A percentile compares a stretch with the other conserved stretches of the same genome.
These are phyloP conservation scores for Pythium rishiriense DNA, from an alignment of 352 stramenopile species.

Conservation along the genomic window DNA sequence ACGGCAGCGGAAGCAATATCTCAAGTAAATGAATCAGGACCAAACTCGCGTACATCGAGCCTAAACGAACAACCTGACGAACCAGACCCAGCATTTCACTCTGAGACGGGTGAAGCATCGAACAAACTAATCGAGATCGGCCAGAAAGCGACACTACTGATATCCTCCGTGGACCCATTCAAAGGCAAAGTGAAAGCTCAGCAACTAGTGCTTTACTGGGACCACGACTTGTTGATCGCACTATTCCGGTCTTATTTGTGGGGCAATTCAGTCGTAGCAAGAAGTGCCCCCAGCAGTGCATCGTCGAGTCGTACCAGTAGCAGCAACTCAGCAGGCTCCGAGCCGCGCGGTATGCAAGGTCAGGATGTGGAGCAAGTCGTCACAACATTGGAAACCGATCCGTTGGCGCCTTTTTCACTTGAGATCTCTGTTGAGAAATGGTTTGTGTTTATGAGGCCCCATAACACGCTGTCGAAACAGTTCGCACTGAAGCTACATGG, in stretches of 20 bases:
- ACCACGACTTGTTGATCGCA: conserved; percentile 63
- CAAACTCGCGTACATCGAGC: conserved; percentile 24
- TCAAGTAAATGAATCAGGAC: conserved; percentile 34
- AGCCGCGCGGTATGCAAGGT: background rate
- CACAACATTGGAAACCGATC: background rate
- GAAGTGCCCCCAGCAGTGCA: conserved; percentile 31
- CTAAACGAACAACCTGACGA: conserved; percentile 27
- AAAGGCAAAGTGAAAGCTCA: conserved; percentile 50
- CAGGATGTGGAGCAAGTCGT: background rate
- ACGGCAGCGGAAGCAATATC: conserved; percentile 35
- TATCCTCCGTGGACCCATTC: conserved; percentile 55
- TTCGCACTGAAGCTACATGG: conserved; percentile 51
- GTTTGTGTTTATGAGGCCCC: conserved; percentile 62
- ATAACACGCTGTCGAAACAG: conserved; percentile 33
- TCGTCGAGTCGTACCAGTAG: conserved; percentile 38
- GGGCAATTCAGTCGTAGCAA: conserved; percentile 28
- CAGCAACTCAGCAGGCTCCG: conserved; percentile 12
- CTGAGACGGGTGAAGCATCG: conserved; percentile 36
- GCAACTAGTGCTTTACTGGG: conserved; percentile 66
- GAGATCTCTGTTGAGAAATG: conserved; percentile 50
- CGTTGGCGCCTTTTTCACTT: conserved; percentile 31
- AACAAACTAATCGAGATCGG: conserved; percentile 61
- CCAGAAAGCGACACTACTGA: conserved; percentile 50
- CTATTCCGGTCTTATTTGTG: conserved; percentile 61
- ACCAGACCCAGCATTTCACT: conserved; percentile 47